Percentiles rank a stretch among this genome's conserved stretches.
phyloP scores from a whole-genome alignment of 148 eudicot genomes.

The Rhododendron ferrugineum region DNA sequence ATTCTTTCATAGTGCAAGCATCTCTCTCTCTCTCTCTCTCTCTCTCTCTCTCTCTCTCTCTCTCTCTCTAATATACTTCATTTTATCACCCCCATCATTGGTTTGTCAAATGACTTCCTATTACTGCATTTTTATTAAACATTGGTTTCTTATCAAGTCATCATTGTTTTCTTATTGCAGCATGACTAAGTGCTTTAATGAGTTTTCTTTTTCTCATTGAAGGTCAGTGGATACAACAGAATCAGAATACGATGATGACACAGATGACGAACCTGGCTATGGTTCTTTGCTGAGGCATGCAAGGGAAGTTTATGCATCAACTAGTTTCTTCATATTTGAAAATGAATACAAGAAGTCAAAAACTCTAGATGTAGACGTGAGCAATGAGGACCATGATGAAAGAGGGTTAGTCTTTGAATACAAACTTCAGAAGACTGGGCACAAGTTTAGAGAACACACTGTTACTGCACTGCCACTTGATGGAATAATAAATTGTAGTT shows the following conservation, averaged over 20 bases:
- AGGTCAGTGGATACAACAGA: slow-evolving; percentile 1
- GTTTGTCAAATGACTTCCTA: no score
- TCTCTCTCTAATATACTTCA: background rate
- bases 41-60: no score
- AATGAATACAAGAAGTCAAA: background rate
- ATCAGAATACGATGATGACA: background rate
- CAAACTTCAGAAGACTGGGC: background rate
- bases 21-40: no score
- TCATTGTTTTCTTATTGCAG: no score
- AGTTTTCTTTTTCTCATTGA: no score
- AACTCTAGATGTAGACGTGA: background rate
- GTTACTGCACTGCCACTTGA: slow-evolving; percentile 1
- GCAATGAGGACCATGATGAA: background rate
- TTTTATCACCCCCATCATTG: background rate
- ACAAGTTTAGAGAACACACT: background rate
- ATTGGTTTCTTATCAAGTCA: no score
- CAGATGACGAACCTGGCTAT: background rate
- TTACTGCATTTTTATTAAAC: no score
- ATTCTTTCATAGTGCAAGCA: background rate
- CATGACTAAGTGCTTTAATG: no score
- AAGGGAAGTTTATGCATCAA: background rate
- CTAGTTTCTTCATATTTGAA: background rate
- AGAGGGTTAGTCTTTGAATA: background rate
- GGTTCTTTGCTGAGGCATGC: slow-evolving; percentile 3
- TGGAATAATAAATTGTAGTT: background rate